Base-by-base conservation (phyloP, 164 flowering plant species). In the Nelumbo lutea region DNA sequence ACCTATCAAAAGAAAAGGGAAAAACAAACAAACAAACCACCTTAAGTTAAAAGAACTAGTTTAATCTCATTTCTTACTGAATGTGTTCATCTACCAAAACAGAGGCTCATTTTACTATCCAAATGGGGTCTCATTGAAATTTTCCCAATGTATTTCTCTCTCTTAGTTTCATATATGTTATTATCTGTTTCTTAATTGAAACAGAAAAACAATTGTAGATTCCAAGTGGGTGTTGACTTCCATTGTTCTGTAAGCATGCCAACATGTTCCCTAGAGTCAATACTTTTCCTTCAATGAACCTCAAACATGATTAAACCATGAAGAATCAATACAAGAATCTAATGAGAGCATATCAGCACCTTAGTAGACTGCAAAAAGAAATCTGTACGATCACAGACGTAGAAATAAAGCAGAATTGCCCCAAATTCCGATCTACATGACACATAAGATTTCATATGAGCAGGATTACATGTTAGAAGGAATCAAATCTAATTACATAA, bases 381-480 rank as follows among this genome's bases (percentile, higher is more conserved):
- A 71, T 84, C 69, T 73, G 98, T 93, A 45, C 99, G 93, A 76
- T 96, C 99, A 79, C 95, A 83, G 66, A 90, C 51, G 79, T 88
- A 96, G 77, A 87, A 89, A 73, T 90, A 91, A 52, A 87, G 43
- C 70, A 93, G 69, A 80, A 93, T 77, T 63, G 79, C 83, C 69
- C 96, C 98, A 80, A 91, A 84, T 68, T 96, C 99, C 75, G 96
- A 85, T 89, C 99, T 93, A 71, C 79, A 83, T 38, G 15, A 76
- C 59, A 74, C 64, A 42, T 58, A 14, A 73, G 8, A 6, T 13
- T 73, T 15, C 9, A 46, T 14, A 11, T 45, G 39, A 62, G 65
- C 40, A 69, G 61, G 63, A 38, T 45, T 9, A 48, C 56, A 27
- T 27, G 27, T 27, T 27, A 27, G 27, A 27, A 27, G 27, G 27